Percentiles rank a stretch among this genome's conserved stretches.
Evolutionary conservation across 140 eudicot genomes (phyloP).

Genomic region (Bidens hawaiensis): DNA sequence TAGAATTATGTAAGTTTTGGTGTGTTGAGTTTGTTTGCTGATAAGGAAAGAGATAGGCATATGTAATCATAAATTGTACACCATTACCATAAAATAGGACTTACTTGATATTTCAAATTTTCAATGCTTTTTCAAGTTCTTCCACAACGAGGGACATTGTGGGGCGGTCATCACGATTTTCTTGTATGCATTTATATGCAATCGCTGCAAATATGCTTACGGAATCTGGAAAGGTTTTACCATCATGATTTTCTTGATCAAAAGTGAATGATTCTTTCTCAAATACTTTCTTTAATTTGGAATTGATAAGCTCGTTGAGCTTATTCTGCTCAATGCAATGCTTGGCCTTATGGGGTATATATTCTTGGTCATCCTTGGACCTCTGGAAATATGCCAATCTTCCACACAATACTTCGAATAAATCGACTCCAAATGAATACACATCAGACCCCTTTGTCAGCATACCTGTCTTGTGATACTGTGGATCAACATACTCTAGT

Average conservation of each 20-base stretch:
- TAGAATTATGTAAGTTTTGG: too few relatives aligned
- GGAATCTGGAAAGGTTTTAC: conserved; percentile 12
- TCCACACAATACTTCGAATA: conserved; percentile 23
- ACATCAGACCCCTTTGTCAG: conserved; percentile 25
- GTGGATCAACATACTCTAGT: conserved; percentile 27
- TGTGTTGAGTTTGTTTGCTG: too few relatives aligned
- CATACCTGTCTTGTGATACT: conserved; percentile 19
- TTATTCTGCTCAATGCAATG: conserved; percentile 11
- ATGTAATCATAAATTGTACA: too few relatives aligned
- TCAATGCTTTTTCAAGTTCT: conserved; percentile 22
- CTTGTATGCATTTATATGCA: conserved; percentile 19
- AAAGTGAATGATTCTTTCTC: neutral
- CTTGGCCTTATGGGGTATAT: conserved; percentile 23
- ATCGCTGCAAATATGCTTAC: conserved; percentile 10
- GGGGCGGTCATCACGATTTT: conserved; percentile 19
- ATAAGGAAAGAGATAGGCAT: too few relatives aligned
- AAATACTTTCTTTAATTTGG: conserved; percentile 10
- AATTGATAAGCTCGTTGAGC: conserved; percentile 12
- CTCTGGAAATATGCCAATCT: conserved; percentile 14
- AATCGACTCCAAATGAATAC: conserved; percentile 23
- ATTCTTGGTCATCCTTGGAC: conserved; percentile 14
- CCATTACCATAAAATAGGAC: too few relatives aligned
- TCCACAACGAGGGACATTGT: conserved; percentile 3
- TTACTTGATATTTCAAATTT: conserved; percentile 21
- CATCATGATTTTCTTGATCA: too few relatives aligned